These are phyloP conservation scores for Avena eriantha DNA, from an alignment of 176 grass and related monocot genomes.

Conservation along the genomic window DNA sequence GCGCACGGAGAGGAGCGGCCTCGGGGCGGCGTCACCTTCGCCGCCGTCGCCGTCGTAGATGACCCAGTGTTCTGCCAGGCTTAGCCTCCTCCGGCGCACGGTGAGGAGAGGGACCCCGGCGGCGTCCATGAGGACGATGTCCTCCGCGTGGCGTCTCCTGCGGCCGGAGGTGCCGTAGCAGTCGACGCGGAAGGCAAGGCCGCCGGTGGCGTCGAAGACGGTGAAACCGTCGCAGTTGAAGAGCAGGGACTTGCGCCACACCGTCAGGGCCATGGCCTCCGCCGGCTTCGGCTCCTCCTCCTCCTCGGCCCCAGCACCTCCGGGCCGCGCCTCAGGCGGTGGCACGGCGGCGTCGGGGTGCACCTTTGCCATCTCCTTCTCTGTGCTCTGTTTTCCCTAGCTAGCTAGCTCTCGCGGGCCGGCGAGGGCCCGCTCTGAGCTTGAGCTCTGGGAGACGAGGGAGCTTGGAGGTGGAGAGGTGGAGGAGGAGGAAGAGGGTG, in stretches of 20 bases:
- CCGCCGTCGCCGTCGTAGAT: constrained; percentile 74
- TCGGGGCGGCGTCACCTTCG: not conserved
- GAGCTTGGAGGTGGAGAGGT: constrained; percentile 26
- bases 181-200: constrained; percentile 87
- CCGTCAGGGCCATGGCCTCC: constrained; percentile 50
- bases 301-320: not conserved
- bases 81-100: constrained; percentile 38
- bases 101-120: constrained; percentile 44
- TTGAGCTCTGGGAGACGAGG: not conserved
- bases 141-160: constrained; percentile 45
- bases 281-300: constrained; percentile 5
- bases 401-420: not conserved
- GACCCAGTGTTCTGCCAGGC: constrained; percentile 54
- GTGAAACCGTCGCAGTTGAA: constrained; percentile 88
- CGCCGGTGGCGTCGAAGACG: constrained; percentile 68
- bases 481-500: not conserved
- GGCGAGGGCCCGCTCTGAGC: not conserved
- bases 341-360: constrained; percentile 45
- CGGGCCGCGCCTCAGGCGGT: constrained; percentile 14
- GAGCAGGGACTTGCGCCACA: constrained; percentile 85
- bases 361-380: constrained; percentile 51
- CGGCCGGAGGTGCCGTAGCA: constrained; percentile 51
- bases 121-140: constrained; percentile 74
- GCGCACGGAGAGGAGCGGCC: constrained; percentile 56
- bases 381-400: not conserved